Base-by-base conservation (phyloP, 2,329 filamentous ascomycete species). In the Pseudogymnoascus verrucosus region DNA sequence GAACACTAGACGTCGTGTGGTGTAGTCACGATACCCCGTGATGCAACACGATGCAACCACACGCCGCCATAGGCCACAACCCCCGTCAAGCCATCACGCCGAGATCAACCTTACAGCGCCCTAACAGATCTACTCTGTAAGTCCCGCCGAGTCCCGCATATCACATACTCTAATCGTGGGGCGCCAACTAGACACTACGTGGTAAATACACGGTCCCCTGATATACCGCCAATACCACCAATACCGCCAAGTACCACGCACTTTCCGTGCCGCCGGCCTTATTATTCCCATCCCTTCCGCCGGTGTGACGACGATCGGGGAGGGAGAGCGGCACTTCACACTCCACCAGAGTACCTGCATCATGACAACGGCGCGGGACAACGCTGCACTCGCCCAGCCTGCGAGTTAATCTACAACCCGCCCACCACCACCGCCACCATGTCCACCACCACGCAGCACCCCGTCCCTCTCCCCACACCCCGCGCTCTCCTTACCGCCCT, bases 401-500 rank as follows among this genome's bases (percentile, higher is more conserved):
- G 57, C 62, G 34, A 36, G 16, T 21, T 37, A 19, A 26, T 51
- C 28, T 28, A 61, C 57, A 19, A 54, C 26, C 42, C 47, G 59
- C 2, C 62, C 37, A 67, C 40, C n/a, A 4, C 21, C 44, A 36
- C 11, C 23, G 28, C 26, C 21, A 34, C 4, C 39, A 16, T 23
- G 26, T 64, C 19, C 64, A 63, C 19, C 59, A 61, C 16, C 14
- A 47, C 28, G 1, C 40, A 62, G 28, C 39, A 39, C 5, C 26
- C 19, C 14, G 39, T 28, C 8, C n/a, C 54, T 21, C 69, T 66
- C 16, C 71, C 71, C 7, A 68, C 65, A n/a, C 64, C 71, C 31
- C 68, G 69, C 40, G 16, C 14, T 3, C 65, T 74, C 64, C 63
- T 73, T 12, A 74, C 69, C 10, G 68, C 70, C 11, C 66, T 74